Conservation (phyloP, 2,329 filamentous ascomycete species). For the Ceratocystis alfenasii region DNA sequence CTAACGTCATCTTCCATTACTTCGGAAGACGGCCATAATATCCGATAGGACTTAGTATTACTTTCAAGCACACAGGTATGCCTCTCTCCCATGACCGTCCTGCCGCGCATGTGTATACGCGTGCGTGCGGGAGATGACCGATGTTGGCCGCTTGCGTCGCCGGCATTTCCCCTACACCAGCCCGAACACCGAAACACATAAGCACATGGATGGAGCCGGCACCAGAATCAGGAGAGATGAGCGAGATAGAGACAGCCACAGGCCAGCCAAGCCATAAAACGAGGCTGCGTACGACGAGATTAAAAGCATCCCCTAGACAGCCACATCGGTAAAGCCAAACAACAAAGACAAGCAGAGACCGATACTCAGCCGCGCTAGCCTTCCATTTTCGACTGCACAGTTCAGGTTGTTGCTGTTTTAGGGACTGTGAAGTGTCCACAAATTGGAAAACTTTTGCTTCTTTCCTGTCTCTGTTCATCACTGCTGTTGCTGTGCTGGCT, state of each 20-base stretch:
- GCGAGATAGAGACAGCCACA: not conserved
- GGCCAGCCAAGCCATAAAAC: not conserved
- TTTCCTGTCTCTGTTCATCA: not conserved
- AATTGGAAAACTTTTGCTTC: not conserved
- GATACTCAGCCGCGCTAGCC: not conserved
- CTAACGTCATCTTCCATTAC: conserved; percentile 19
- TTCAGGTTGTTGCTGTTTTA: not conserved
- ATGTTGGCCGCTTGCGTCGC: not conserved
- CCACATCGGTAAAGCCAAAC: not conserved
- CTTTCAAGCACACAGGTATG: conserved; percentile 14
- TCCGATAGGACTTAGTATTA: conserved; percentile 17
- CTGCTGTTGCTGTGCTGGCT: not conserved
- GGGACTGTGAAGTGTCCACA: not conserved
- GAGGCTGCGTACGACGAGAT: not conserved
- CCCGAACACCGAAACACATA: not conserved
- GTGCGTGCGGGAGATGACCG: not conserved
- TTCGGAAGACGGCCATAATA: conserved; percentile 22
- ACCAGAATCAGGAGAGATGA: not conserved
- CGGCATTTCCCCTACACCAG: not conserved
- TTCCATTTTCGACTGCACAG: not conserved
- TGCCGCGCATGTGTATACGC: too few species aligned
- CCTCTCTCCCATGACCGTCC: not conserved
- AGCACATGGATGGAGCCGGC: not conserved
- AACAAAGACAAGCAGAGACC: not conserved
- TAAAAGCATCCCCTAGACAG: not conserved